Conservation (phyloP, 2,329 filamentous ascomycete genomes). For the Talaromyces sp. region DNA sequence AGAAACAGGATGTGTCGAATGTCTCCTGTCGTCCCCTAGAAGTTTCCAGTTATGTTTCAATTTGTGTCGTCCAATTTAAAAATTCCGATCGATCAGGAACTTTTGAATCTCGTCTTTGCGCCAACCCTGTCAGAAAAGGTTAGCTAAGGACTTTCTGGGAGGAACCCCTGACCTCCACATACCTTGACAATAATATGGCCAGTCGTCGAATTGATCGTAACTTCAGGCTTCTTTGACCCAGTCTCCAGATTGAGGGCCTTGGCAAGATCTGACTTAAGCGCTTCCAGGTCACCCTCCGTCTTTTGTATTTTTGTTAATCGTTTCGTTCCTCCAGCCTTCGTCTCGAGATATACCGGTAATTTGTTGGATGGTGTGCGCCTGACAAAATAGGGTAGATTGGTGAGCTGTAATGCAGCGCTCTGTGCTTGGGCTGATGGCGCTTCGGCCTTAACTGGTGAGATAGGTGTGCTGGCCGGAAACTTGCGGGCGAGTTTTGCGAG, state of each 20-base stretch:
- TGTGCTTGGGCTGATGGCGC: conserved; percentile 14
- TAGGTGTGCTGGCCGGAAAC: conserved; percentile 25
- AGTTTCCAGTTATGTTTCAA: background rate
- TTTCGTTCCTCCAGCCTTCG: conserved; percentile 72
- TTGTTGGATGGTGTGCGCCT: conserved; percentile 67
- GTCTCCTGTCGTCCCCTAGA: background rate
- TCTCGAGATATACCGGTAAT: conserved; percentile 71
- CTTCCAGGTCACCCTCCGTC: conserved; percentile 67
- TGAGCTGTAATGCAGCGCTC: conserved; percentile 31
- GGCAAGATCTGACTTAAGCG: conserved; percentile 62
- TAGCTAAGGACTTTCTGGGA: conserved; percentile 18
- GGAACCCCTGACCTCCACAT: conserved; percentile 22
- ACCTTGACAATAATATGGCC: conserved; percentile 74
- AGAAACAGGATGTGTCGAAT: background rate
- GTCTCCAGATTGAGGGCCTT: conserved; percentile 55
- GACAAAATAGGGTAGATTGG: conserved; percentile 65
- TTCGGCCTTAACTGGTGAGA: conserved; percentile 1
- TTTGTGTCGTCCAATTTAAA: conserved; percentile 29
- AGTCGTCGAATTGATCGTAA: conserved; percentile 59
- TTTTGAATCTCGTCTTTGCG: conserved; percentile 48
- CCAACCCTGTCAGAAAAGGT: conserved; percentile 42
- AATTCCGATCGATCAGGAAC: conserved; percentile 48
- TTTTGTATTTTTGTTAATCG: conserved; percentile 73
- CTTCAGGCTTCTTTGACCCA: conserved; percentile 35
- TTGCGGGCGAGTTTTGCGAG: conserved; percentile 37